These are phyloP conservation scores for Withania somnifera DNA, from an alignment of 305 asterid genomes.

Conservation along the genomic window DNA sequence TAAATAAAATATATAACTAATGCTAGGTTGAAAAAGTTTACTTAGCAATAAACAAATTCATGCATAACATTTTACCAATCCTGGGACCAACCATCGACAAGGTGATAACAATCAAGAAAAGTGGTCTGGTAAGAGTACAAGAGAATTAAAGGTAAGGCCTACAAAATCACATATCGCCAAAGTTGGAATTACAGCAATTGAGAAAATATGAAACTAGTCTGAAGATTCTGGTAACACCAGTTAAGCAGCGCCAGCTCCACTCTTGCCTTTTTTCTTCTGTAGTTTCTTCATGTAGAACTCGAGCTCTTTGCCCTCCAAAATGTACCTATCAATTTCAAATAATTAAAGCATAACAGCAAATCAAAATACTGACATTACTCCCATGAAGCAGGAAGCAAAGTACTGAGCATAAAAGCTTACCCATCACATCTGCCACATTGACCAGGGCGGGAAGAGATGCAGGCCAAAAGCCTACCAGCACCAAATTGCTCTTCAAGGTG, in stretches of 20 bases:
- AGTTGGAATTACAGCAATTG: not conserved
- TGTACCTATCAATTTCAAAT: conserved; percentile 23
- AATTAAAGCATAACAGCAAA: not conserved
- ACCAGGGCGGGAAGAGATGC: conserved; percentile 36
- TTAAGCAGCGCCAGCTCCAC: conserved; percentile 25
- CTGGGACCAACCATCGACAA: not conserved
- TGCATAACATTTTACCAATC: too few relatives aligned
- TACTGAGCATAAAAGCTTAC: conserved; percentile 9
- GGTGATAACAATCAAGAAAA: not conserved
- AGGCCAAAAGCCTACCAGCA: conserved; percentile 25
- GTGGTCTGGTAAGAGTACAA: not conserved
- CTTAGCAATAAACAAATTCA: too few relatives aligned
- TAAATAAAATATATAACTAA: too few relatives aligned
- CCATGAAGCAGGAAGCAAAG: not conserved
- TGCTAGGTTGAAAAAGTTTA: too few relatives aligned
- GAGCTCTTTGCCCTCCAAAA: conserved; percentile 50
- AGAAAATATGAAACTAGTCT: not conserved
- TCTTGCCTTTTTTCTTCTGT: conserved; percentile 47
- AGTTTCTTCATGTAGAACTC: conserved; percentile 42
- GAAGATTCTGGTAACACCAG: not conserved
- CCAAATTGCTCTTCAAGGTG: conserved; percentile 38
- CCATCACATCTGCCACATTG: conserved; percentile 43
- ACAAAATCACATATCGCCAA: not conserved
- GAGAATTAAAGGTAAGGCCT: not conserved
- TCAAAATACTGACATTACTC: not conserved